Conservation (phyloP, 192 early-diverging fungal species). For the Thamnidium elegans region DNA sequence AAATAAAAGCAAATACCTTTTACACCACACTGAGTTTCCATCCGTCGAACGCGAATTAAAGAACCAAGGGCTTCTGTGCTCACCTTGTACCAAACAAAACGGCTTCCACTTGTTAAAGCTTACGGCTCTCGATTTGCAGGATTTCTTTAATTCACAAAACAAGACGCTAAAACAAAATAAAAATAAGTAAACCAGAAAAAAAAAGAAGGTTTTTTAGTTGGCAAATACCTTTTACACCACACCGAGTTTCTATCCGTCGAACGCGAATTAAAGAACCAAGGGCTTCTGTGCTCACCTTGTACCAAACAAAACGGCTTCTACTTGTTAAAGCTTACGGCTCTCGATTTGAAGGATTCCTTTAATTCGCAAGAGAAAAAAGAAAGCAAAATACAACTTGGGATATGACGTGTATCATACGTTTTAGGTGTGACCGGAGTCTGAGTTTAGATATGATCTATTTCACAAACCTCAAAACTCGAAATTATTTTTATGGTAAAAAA, state of each 20-base stretch:
- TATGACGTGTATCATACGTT: constrained; percentile 3
- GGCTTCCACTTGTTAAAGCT: constrained; percentile 1
- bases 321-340: constrained; percentile 2
- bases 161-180: not conserved
- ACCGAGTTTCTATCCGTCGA: not conserved
- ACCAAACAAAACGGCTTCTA: not conserved
- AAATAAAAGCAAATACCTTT: constrained; percentile 6
- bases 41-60: not conserved
- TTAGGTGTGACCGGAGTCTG: constrained; percentile 1
- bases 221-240: constrained; percentile 2
- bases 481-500: constrained; percentile 12
- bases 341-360: not conserved
- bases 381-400: not conserved
- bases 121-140: constrained; percentile 4
- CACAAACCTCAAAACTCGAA: not conserved
- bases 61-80: constrained; percentile 6
- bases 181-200: not conserved
- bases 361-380: not conserved
- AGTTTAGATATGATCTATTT: constrained; percentile 1
- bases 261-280: constrained; percentile 3
- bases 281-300: constrained; percentile 6
- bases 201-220: not conserved
- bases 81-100: constrained; percentile 1
- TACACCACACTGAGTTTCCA: not conserved
- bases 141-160: not conserved